Evolutionary conservation across 306 rosid genomes (phyloP), one percentile per base, ranked within the genome.

Genomic region (Rosa multiflora): DNA sequence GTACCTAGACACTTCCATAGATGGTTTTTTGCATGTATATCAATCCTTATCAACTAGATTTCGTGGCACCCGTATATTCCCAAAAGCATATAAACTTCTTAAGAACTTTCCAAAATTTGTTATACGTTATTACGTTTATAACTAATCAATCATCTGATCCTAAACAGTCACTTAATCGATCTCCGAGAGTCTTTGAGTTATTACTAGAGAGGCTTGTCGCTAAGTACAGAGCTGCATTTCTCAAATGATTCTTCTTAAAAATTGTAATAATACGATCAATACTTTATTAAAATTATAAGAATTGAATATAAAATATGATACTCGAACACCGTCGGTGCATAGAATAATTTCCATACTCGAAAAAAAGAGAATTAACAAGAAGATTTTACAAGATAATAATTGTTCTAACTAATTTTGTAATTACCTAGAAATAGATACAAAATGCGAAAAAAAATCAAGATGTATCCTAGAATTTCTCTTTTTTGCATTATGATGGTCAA

Each of bases 1-100:
- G 0, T n/a, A 23, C n/a, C 82, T 81, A 83, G 82, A 75, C 63
- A 77, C 35, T 86, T 86, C 84, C 68, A 55, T 5, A 59, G 76
- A 76, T n/a, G n/a, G n/a, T n/a, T n/a, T 11, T 23, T 59, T 35
- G 20, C 5, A 11, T 59, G 17, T 42, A 20, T 48, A 87, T 21
- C 71, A 77, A 78, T 89, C 83, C 32, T 75, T 81, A 74, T 85
- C 85, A 67, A 59, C 40, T 13, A 43, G 43, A 74, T 59, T 58
- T 18, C 70, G 40, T 6, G 51, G 48, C 49, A 37, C 8, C 14
- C 11, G 8, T 20, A 56, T 40, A 56, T 56, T 46, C 67, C 51
- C 67, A n/a, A 56, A 51, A 71, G 5, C 18, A 74, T 66, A 66
- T 15, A 37, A 15, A 6, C 21, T 13, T 37, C 21, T 66, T 66